A percentile compares a stretch with the other conserved stretches of the same genome.
phyloP scores from a whole-genome alignment of 441 rosid genomes.

The Daphne laureola region DNA sequence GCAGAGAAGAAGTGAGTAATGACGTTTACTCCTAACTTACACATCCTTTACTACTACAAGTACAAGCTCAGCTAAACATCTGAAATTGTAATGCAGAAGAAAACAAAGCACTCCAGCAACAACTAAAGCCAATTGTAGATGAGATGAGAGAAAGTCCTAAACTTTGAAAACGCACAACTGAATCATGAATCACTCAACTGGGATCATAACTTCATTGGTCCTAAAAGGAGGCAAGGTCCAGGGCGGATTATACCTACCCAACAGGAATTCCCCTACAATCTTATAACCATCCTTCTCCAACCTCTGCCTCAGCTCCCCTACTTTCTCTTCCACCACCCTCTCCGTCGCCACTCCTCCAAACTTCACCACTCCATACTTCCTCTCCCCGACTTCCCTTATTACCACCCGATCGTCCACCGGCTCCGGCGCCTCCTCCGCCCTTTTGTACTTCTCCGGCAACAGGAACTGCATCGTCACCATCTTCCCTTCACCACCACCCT shows the following conservation, averaged over 20 bases:
- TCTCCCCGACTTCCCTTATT: constrained; percentile 59
- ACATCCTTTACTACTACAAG: too few species aligned
- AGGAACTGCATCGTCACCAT: constrained; percentile 84
- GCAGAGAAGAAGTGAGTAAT: too few species aligned
- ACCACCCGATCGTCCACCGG: constrained; percentile 79
- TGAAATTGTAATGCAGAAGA: too few species aligned
- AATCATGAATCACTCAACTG: constrained; percentile 52
- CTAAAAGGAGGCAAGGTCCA: constrained; percentile 72
- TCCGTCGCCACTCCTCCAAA: constrained; percentile 63
- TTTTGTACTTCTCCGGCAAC: constrained; percentile 59
- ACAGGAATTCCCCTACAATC: constrained; percentile 48
- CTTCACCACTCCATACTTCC: constrained; percentile 66
- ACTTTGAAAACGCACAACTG: too few species aligned
- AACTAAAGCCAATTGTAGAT: too few species aligned
- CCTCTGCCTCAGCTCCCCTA: constrained; percentile 51
- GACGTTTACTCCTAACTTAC: too few species aligned
- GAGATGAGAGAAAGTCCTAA: too few species aligned
- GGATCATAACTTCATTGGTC: constrained; percentile 76
- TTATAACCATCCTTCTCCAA: constrained; percentile 72
- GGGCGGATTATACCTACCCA: constrained; percentile 87
- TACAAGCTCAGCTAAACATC: too few species aligned
- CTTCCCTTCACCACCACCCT: constrained; percentile 32
- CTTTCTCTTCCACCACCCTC: constrained; percentile 55
- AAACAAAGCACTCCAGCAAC: too few species aligned
- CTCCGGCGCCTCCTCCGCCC: constrained; percentile 78